A percentile compares a stretch with the other conserved stretches of the same genome.
Evolutionary conservation across 108 stramenopile genomes (phyloP).

Genomic region (Cyclotella atomus): DNA sequence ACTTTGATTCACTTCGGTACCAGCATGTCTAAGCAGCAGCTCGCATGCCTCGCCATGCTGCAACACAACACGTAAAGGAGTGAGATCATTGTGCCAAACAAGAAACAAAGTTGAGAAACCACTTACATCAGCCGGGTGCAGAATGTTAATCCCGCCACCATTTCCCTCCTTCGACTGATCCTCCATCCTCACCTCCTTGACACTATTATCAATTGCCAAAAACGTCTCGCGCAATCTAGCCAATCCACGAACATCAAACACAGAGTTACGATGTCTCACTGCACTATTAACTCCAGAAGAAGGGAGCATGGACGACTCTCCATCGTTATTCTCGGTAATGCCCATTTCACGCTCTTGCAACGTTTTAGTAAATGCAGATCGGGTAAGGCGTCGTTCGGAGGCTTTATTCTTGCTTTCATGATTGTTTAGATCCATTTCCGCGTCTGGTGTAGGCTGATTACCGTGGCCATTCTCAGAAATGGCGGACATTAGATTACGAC

Average conservation of each 20-base stretch:
- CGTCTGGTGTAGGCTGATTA: not conserved
- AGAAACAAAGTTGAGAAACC: not conserved
- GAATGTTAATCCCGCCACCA: constrained; percentile 43
- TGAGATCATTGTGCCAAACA: constrained; percentile 2
- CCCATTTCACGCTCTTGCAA: constrained; percentile 51
- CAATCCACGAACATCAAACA: constrained; percentile 80
- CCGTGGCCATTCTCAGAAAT: constrained; percentile 7
- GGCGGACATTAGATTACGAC: constrained; percentile 14
- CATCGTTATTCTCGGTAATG: constrained; percentile 6
- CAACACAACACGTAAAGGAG: not conserved
- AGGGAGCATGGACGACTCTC: constrained; percentile 2
- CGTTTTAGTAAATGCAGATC: constrained; percentile 70
- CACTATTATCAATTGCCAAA: constrained; percentile 72
- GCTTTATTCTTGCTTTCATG: not conserved
- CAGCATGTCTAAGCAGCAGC: constrained; percentile 64
- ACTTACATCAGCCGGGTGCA: constrained; percentile 37
- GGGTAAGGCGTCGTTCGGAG: constrained; percentile 63
- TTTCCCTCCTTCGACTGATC: constrained; percentile 17
- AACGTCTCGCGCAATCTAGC: constrained; percentile 73
- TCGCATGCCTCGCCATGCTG: constrained; percentile 69
- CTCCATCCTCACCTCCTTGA: constrained; percentile 49
- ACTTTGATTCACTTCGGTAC: constrained; percentile 54
- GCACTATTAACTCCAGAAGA: constrained; percentile 15
- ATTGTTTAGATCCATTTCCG: not conserved
- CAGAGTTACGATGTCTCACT: constrained; percentile 46